These are phyloP conservation scores for Xylaria multiplex DNA, from an alignment of 2,329 filamentous ascomycete species.

Conservation along the genomic window DNA sequence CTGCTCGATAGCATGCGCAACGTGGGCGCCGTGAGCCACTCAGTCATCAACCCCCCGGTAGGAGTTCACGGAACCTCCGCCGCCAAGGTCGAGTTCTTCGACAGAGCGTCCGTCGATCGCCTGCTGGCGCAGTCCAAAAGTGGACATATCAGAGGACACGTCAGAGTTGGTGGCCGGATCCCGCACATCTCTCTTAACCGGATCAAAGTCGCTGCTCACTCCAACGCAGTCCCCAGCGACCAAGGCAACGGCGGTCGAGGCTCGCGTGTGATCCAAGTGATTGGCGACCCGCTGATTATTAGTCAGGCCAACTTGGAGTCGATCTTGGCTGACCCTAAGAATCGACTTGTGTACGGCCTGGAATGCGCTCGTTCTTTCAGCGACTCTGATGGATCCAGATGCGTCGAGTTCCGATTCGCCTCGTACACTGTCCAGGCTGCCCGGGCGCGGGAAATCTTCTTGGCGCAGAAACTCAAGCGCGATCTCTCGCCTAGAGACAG, in stretches of 20 bases:
- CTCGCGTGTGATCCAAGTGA: conserved; percentile 27
- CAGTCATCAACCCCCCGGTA: conserved; percentile 22
- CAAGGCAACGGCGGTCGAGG: conserved; percentile 8
- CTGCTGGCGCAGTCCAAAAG: conserved; percentile 7
- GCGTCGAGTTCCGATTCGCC: conserved; percentile 31
- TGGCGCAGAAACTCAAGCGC: not conserved
- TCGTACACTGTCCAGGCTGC: conserved; percentile 27
- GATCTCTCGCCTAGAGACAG: not conserved
- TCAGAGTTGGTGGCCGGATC: conserved; percentile 18
- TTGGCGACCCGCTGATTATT: conserved; percentile 18
- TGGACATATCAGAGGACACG: conserved; percentile 7
- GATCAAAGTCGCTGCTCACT: conserved; percentile 9
- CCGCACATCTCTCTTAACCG: conserved; percentile 24
- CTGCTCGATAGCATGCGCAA: conserved; percentile 36
- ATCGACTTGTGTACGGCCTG: conserved; percentile 22
- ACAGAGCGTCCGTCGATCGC: conserved; percentile 26
- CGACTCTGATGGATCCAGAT: not conserved
- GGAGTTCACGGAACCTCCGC: not conserved
- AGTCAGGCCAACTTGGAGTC: not conserved
- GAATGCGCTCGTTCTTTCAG: not conserved
- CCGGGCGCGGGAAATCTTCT: conserved; percentile 22
- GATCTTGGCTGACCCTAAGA: not conserved
- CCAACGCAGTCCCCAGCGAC: not conserved
- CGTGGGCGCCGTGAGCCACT: conserved; percentile 28
- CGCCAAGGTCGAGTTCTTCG: conserved; percentile 34